phyloP scores from a whole-genome alignment of 768 basidiomycete species.

The Tulasnella sp. region DNA sequence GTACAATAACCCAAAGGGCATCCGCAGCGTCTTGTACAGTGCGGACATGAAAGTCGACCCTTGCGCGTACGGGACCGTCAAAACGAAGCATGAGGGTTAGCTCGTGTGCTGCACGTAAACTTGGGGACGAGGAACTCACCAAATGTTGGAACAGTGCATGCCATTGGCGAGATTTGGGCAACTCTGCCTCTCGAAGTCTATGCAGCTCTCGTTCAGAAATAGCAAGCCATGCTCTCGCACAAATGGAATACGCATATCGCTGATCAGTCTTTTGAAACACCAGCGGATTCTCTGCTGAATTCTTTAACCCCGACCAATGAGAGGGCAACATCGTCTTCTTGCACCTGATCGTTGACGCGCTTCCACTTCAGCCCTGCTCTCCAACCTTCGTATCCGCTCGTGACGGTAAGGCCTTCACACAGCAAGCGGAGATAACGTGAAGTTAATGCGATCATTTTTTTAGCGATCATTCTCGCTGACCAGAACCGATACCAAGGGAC shows the following conservation, averaged over 20 bases:
- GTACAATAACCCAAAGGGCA: slow-evolving; percentile 27
- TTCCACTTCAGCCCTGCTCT: slow-evolving; percentile 23
- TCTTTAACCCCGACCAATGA: neutral
- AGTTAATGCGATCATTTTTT: neutral
- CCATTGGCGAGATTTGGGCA: slow-evolving; percentile 21
- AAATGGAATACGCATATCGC: neutral
- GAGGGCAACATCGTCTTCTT: slow-evolving; percentile 22
- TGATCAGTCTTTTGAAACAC: too few relatives aligned
- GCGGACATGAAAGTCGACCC: slow-evolving; percentile 29
- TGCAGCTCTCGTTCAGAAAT: slow-evolving; percentile 16
- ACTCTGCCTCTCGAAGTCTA: slow-evolving; percentile 19
- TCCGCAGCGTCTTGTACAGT: slow-evolving; percentile 33
- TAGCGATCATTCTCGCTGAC: slow-evolving; percentile 40
- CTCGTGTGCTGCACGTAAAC: neutral
- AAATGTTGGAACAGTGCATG: slow-evolving; percentile 9
- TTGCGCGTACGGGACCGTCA: neutral
- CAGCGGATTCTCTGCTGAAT: neutral
- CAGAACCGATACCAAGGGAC: slow-evolving; percentile 39
- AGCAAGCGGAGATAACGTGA: neutral
- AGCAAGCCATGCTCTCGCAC: neutral
- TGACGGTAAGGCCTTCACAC: neutral
- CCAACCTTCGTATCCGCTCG: slow-evolving; percentile 7
- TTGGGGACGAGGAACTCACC: neutral
- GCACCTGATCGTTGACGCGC: slow-evolving; percentile 11
- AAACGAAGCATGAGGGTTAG: neutral